These are phyloP conservation scores for Coniochaeta hoffmannii DNA, from an alignment of 2,329 filamentous ascomycete species.

Conservation along the genomic window DNA sequence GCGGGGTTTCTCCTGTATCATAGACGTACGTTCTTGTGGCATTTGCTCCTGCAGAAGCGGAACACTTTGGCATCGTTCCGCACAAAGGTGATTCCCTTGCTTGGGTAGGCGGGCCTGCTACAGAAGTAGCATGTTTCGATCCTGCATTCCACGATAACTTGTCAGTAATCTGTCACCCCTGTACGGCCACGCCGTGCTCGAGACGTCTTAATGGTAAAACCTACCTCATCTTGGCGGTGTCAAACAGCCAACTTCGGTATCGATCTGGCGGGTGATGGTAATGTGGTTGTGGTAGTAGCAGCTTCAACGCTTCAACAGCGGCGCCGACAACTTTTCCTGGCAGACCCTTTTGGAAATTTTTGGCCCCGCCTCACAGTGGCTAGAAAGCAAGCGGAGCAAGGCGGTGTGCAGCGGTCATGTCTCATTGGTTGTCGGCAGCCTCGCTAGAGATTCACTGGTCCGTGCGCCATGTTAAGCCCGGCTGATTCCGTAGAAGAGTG, in stretches of 20 bases:
- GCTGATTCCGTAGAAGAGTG: not conserved
- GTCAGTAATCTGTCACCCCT: not conserved
- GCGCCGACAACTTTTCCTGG: not conserved
- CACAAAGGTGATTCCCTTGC: constrained; percentile 49
- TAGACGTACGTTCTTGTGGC: constrained; percentile 42
- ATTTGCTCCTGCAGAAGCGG: constrained; percentile 53
- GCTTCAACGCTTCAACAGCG: not conserved
- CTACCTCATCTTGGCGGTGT: constrained; percentile 11
- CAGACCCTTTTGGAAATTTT: constrained; percentile 3
- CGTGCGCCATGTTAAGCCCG: not conserved
- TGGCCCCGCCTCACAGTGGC: not conserved
- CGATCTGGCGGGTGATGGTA: not conserved
- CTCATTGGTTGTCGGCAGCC: not conserved
- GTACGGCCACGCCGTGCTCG: too few relatives aligned
- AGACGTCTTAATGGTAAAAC: too few relatives aligned
- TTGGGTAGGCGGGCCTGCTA: constrained; percentile 50
- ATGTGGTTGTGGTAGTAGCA: not conserved
- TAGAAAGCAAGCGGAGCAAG: not conserved
- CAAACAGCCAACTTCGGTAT: constrained; percentile 1
- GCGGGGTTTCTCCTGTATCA: constrained; percentile 3
- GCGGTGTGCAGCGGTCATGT: not conserved
- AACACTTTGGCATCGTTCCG: constrained; percentile 46
- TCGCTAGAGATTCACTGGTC: not conserved
- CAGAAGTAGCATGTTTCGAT: constrained; percentile 67
- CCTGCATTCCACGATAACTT: constrained; percentile 20